Evolutionary conservation across 768 basidiomycete genomes (phyloP), one percentile per base, ranked within the genome.

Genomic region (Russula ochroleuca): DNA sequence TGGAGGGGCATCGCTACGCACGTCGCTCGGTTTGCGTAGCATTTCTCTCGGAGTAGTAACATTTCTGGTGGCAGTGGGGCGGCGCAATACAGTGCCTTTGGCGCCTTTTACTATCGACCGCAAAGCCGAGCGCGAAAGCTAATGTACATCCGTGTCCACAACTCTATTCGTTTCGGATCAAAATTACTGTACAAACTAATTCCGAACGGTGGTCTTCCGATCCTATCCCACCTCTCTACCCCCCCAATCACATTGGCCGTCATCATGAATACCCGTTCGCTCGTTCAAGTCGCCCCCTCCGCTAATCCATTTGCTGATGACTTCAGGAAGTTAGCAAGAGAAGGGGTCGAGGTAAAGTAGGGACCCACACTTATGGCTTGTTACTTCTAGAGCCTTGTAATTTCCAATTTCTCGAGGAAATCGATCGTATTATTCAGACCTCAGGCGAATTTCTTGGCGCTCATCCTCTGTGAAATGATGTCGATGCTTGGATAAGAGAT

Each of bases 1-100:
- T 63, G 62, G 62, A 41, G 28, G 33, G 37, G 38, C 41, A n/a
- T 63, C 43, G 56, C 63, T 25, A 23, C 49, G 35, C 17, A 58
- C 35, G 37, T 63, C 37, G 28, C 28, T 28, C 28, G 28, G 5
- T 28, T 28, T 5, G 2, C 28, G 5, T 28, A 28, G 28, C 28
- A 28, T 28, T n/a, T 28, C 28, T 28, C 28, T 28, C 28, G 28
- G 28, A 28, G 28, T 28, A 28, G 28, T 28, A 28, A 28, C 28
- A 28, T 5, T 28, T 28, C n/a, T n/a, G n/a, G n/a, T n/a, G 5
- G 28, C 5, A 28, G 28, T 28, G 28, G 2, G 28, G 28, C 28
- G 28, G 28, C 2, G 28, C 28, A 35, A 35, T 10, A 7, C 35
- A 35, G 35, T 8, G 35, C 35, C 35, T 3, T 5, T 5, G 35